Conservation (phyloP, 129 eudicot species). For the Helichrysum umbraculigerum region DNA sequence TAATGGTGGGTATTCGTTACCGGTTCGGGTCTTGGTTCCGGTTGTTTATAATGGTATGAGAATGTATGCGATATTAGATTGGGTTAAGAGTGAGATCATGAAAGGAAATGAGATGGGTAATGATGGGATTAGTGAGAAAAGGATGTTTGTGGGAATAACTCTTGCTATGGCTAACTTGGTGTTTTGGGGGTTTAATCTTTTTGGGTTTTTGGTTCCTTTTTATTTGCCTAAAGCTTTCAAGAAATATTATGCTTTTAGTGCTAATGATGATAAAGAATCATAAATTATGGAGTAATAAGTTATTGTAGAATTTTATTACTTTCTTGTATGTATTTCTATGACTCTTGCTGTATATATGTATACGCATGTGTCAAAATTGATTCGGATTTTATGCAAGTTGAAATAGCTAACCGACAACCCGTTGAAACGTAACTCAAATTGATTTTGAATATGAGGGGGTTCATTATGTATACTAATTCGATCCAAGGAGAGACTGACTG, state of each 20-base stretch:
- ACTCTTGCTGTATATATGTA: too few species aligned
- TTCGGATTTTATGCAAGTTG: too few species aligned
- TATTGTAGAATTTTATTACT: neutral
- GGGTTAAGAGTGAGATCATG: constrained; percentile 61
- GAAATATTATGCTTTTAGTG: constrained; percentile 39
- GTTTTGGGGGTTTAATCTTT: constrained; percentile 82
- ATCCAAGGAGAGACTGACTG: too few species aligned
- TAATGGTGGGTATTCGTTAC: constrained; percentile 60
- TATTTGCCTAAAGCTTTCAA: constrained; percentile 70
- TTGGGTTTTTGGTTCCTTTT: constrained; percentile 84
- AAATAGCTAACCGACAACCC: too few species aligned
- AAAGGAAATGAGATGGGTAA: constrained; percentile 29
- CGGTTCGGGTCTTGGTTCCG: constrained; percentile 78
- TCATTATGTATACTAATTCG: too few species aligned
- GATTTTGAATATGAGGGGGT: too few species aligned
- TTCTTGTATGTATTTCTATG: neutral
- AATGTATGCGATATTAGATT: constrained; percentile 59
- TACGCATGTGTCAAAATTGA: too few species aligned
- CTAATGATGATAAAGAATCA: neutral
- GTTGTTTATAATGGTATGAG: constrained; percentile 70
- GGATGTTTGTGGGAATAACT: constrained; percentile 52
- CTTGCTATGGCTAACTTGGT: constrained; percentile 63
- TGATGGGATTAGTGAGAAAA: constrained; percentile 31
- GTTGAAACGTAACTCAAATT: too few species aligned
- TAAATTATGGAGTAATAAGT: neutral